Evolutionary conservation across 2,329 filamentous ascomycete genomes (phyloP), one percentile per base, ranked within the genome.

Genomic region (Microcera coccophila): DNA sequence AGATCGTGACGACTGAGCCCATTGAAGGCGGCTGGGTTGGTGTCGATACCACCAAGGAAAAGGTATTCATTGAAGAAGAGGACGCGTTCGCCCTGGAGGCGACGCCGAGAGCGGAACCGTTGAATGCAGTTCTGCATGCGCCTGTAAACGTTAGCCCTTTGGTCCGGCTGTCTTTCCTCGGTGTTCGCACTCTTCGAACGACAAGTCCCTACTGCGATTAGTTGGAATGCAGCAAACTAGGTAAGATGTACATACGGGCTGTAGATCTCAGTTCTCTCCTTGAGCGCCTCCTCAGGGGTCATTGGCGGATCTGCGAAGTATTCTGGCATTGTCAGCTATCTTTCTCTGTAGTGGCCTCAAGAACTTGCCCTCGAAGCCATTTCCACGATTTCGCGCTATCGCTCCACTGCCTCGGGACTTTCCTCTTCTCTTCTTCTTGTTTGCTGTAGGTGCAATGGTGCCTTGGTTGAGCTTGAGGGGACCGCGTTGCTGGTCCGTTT

Each of bases 101-200:
- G 90, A 22, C 90, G 85, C 36, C 83, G 85, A 26, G 79, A 74
- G 48, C 85, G 81, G 67, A 84, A 98, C 12, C 89, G 84, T 52
- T 90, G 82, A 41, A 97, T 85, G 36, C 88, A 93, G 19, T 83
- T 78, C 59, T 96, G 84, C 31, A 97, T 88, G 36, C 93, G 88
- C 42, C 85, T 86, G 36, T 1, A 17, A 15, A 46, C 40, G 47
- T 53, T 35, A 62, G 49, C 38, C 44, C 4, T n/a, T n/a, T n/a
- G n/a, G n/a, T n/a, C n/a, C n/a, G n/a, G n/a, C n/a, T n/a, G n/a
- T n/a, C n/a, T n/a, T n/a, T n/a, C n/a, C n/a, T n/a, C n/a, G 14
- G 20, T 5, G 7, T 11, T 7, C 38, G 12, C 70, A 85, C 83
- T 80, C 74, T 26, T 72, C 60, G 50, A 86, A 82, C 1, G 76